These are phyloP conservation scores for Ceratobasidium sp. DNA, from an alignment of 1,284 basidiomycete species.

Conservation along the genomic window DNA sequence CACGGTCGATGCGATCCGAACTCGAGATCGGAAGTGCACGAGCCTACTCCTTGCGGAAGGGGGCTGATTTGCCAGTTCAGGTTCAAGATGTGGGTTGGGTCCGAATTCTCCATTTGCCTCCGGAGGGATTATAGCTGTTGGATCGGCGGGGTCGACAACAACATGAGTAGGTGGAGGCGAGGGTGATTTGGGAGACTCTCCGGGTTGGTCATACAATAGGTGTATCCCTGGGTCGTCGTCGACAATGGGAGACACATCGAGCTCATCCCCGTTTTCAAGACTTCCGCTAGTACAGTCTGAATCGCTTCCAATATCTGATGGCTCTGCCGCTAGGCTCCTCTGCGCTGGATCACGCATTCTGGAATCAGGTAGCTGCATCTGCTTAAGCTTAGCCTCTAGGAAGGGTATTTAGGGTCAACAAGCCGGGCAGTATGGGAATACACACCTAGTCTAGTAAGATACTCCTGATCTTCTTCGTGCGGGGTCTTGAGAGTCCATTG, in stretches of 20 bases:
- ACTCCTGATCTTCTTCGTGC: constrained; percentile 33
- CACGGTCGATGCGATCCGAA: constrained; percentile 45
- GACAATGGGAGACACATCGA: not conserved
- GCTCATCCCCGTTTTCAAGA: constrained; percentile 2
- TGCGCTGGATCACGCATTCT: constrained; percentile 23
- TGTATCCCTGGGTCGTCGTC: constrained; percentile 38
- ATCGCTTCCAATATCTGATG: constrained; percentile 27
- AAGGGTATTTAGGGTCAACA: constrained; percentile 17
- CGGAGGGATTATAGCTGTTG: constrained; percentile 36
- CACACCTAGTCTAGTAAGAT: constrained; percentile 29
- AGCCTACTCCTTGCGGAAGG: constrained; percentile 22
- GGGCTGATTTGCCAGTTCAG: not conserved
- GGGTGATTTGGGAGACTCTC: constrained; percentile 9
- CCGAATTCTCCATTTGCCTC: not conserved
- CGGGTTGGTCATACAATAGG: constrained; percentile 27
- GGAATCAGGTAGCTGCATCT: constrained; percentile 32
- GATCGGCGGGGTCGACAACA: constrained; percentile 32
- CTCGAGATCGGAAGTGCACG: constrained; percentile 46
- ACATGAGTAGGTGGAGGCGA: constrained; percentile 15
- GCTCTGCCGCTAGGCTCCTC: constrained; percentile 1
- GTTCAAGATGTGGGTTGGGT: not conserved
- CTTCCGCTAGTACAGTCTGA: constrained; percentile 13
- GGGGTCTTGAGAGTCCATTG: constrained; percentile 36
- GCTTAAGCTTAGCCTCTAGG: constrained; percentile 30
- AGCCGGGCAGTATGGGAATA: not conserved